Evolutionary conservation across 1,284 basidiomycete genomes (phyloP), one percentile per base, ranked within the genome.

Genomic region (Papiliotrema laurentii): DNA sequence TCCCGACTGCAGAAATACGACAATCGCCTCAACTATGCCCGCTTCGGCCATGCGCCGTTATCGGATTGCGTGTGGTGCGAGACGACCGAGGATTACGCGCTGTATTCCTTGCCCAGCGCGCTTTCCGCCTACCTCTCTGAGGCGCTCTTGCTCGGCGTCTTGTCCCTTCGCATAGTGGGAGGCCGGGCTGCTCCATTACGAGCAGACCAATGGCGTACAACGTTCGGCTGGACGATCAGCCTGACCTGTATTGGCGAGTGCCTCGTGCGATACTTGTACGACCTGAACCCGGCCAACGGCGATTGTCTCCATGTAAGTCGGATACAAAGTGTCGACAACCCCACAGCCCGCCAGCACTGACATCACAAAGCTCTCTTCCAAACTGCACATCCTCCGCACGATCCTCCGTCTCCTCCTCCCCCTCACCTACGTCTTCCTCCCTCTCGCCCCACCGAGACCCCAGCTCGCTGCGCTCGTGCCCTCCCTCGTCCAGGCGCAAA

Each of bases 11-110:
- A 53, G 9, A 50, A 47, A 4, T 43, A 63, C 16, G 61, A 65
- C 11, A 61, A 51, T 10, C 55, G 69, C 7, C 39, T 56, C 4
- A 42, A 57, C 7, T 71, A 71, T 47, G 43, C 53, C 10, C 60
- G 63, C 36, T 66, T 59, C 49, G 69, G 67, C 2, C 69, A 71
- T 53, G 24, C 43, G 2, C 36, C 60, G 1, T 34, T 67, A 9
- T 21, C 46, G 9, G 28, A 49, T 14, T 69, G 69, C 48, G 42
- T 55, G n/a, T 71, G 69, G 69, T 71, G 69, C 50, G 18, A 35
- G 5, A 27, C 30, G 4, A 25, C 37, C 4, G n/a, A 30, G 9
- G 69, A 71, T 46, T 65, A 61, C 36, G 36, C 57, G 2, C 21
- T 67, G 25, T 58, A 56, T 21, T 41, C 58, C 6, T 13, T 61